These are phyloP conservation scores for Jasminum sambac DNA, from an alignment of 257 asterid genomes.

Conservation along the genomic window DNA sequence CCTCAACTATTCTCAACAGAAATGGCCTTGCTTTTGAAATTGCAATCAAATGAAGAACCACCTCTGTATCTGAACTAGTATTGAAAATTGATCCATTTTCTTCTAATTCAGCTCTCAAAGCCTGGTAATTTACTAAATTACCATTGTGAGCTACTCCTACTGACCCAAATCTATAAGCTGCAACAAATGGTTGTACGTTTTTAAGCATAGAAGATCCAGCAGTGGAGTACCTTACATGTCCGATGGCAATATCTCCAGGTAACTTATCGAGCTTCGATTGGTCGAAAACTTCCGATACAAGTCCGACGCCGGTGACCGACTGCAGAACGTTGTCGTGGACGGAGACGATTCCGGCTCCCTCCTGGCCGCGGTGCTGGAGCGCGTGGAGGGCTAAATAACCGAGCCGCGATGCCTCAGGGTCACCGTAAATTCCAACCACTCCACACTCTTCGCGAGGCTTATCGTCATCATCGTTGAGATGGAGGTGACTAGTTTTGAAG, in stretches of 20 bases:
- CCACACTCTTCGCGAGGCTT: constrained; percentile 94
- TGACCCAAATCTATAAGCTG: constrained; percentile 81
- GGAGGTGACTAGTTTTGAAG: background rate
- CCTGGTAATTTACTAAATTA: constrained; percentile 80
- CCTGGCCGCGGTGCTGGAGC: constrained; percentile 95
- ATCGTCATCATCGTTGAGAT: constrained; percentile 40
- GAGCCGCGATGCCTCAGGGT: constrained; percentile 87
- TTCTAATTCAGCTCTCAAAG: constrained; percentile 70
- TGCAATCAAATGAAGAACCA: constrained; percentile 82
- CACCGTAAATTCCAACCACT: constrained; percentile 89
- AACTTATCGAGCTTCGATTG: constrained; percentile 68
- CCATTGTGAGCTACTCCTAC: constrained; percentile 98
- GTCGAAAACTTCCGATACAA: constrained; percentile 79
- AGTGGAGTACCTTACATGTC: constrained; percentile 90
- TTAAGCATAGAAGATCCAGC: constrained; percentile 95
- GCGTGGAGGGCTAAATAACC: constrained; percentile 83
- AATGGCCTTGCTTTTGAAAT: constrained; percentile 82
- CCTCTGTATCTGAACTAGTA: constrained; percentile 88
- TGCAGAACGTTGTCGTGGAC: constrained; percentile 66
- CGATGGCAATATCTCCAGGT: constrained; percentile 85
- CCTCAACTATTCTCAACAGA: constrained; percentile 81
- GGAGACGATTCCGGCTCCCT: constrained; percentile 89
- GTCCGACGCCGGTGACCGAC: constrained; percentile 79
- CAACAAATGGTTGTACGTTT: constrained; percentile 95
- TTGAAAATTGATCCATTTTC: constrained; percentile 87